These are phyloP conservation scores for Cladosporium velox DNA, from an alignment of 2,329 filamentous ascomycete genomes.

Conservation along the genomic window DNA sequence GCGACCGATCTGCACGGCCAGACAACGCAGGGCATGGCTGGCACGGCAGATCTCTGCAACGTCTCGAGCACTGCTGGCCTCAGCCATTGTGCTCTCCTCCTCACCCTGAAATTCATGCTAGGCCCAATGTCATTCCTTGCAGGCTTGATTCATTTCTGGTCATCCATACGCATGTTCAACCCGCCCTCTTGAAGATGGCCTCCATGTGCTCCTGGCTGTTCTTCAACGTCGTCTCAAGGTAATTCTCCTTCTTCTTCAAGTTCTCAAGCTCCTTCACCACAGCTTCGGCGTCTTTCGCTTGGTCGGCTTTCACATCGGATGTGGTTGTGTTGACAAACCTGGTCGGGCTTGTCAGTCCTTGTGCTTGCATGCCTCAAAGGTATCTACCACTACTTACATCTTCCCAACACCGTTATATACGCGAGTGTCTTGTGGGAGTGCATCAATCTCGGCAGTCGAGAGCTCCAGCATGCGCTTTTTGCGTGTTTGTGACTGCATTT, in stretches of 20 bases:
- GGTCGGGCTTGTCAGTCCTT: background rate
- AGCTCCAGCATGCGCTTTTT: constrained; percentile 87
- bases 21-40: too few species aligned
- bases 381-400: constrained; percentile 63
- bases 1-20: too few species aligned
- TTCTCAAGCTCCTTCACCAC: constrained; percentile 77
- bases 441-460: constrained; percentile 79
- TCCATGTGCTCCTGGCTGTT: constrained; percentile 92
- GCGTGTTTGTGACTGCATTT: constrained; percentile 81
- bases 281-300: constrained; percentile 72
- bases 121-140: too few species aligned
- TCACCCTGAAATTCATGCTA: too few species aligned
- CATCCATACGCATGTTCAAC: too few species aligned
- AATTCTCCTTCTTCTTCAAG: constrained; percentile 85
- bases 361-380: background rate
- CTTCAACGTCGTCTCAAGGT: constrained; percentile 91
- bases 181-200: constrained; percentile 68
- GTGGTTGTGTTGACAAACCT: constrained; percentile 88
- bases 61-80: background rate
- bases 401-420: constrained; percentile 96
- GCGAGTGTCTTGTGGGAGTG: constrained; percentile 71
- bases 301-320: constrained; percentile 70
- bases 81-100: too few species aligned
- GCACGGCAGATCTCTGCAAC: background rate
- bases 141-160: too few species aligned